Base-by-base conservation (phyloP, 768 basidiomycete genomes). In the Roridomyces roridus region DNA sequence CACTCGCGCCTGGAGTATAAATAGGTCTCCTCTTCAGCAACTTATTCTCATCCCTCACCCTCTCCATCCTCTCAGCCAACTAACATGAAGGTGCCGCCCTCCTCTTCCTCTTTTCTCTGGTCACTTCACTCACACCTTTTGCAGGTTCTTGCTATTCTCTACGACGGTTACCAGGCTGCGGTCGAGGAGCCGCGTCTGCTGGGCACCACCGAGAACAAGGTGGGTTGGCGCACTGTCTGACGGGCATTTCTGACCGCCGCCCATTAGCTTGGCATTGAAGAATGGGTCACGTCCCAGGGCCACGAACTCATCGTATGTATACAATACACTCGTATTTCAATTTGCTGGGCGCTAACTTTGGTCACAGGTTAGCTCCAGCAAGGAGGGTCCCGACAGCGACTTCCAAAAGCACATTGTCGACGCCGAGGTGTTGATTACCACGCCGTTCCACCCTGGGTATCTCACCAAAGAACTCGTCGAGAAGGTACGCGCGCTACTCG, bases 361-460 rank as follows among this genome's bases (percentile, higher is more conserved):
- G 14, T 25, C 26, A 3, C 62, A 89, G 88, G 88, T 91, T 45
- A 86, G 88, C 21, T 87, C 86, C 72, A 84, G 83, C 78, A 94
- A 94, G 73, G 93, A 94, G 68, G 93, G 92, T 24, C 76, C 87
- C 8, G 81, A 88, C 70, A 90, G 88, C 51, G 86, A 82, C 64
- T 92, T 94, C 78, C 86, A 92, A 70, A 92, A 91, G 72, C 82
- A 94, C 72, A 81, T 94, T 51, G 81, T 82, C 43, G 90, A 92
- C 70, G 87, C 88, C 42, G 91, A 92, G 70, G 82, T 92, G 54
- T 70, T 91, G 67, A 92, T 91, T 70, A 91, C 91, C 2, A 92
- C 91, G 5, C 90, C 91, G 5, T 92, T 93, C 85, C 91, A 93
- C 71, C 91, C 91, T 52, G 91, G 87, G 62, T 93, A 92, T 71